Conservation (phyloP, 1,284 basidiomycete species). For the Boletus smithii region DNA sequence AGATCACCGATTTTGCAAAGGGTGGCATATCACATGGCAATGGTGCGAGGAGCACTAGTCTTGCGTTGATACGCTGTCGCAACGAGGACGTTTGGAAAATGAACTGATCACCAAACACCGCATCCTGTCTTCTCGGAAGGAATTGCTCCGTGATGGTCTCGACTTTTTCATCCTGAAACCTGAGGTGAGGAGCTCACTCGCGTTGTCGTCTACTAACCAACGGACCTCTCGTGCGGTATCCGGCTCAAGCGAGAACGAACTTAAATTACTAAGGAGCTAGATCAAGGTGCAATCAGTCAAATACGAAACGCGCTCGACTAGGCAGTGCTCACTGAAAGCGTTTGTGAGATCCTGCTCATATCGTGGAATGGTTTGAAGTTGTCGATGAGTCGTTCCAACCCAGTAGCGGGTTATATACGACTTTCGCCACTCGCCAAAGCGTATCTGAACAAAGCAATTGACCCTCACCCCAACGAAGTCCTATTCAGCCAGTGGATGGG, state of each 20-base stretch:
- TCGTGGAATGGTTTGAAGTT: neutral
- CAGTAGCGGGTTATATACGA: constrained; percentile 25
- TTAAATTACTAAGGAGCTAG: constrained; percentile 32
- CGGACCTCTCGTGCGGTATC: constrained; percentile 21
- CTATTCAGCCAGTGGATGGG: constrained; percentile 10
- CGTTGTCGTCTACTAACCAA: constrained; percentile 2
- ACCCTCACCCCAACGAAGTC: constrained; percentile 6
- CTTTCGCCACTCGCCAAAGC: constrained; percentile 27
- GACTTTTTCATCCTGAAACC: constrained; percentile 19
- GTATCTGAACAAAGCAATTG: constrained; percentile 24
- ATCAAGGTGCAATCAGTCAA: constrained; percentile 2
- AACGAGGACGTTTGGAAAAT: constrained; percentile 24
- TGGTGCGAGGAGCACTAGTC: constrained; percentile 27
- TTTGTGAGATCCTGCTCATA: constrained; percentile 36
- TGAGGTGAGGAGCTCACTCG: constrained; percentile 3
- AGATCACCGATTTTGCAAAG: constrained; percentile 35
- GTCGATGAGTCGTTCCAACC: neutral
- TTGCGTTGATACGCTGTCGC: constrained; percentile 27
- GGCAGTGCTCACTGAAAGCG: constrained; percentile 26
- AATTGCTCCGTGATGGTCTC: constrained; percentile 29
- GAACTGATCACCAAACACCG: constrained; percentile 33
- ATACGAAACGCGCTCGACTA: neutral
- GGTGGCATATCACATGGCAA: constrained; percentile 26
- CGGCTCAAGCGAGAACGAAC: constrained; percentile 8
- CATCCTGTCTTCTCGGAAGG: constrained; percentile 28